phyloP scores from a whole-genome alignment of 164 flowering plant genomes.

The Macadamia integrifolia region DNA sequence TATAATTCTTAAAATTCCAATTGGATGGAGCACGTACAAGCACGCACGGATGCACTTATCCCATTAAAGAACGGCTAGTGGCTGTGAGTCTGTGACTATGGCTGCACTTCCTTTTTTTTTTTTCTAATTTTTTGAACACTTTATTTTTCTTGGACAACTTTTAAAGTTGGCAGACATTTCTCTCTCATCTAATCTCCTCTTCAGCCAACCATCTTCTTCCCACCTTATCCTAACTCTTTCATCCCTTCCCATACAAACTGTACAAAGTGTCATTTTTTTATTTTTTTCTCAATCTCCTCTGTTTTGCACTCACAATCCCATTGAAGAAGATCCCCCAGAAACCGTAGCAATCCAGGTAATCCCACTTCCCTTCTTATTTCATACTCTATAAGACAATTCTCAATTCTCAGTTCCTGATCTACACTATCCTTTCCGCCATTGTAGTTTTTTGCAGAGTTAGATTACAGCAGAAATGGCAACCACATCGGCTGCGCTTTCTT shows the following conservation, averaged over 20 bases:
- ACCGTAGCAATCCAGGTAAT: conserved; percentile 10
- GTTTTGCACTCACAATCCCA: conserved; percentile 8
- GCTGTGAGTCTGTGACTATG: no score
- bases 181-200: conserved; percentile 12
- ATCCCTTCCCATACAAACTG: conserved; percentile 17
- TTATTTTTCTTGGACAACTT: not conserved
- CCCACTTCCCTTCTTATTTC: not conserved
- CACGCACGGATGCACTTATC: no score
- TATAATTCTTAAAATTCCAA: no score
- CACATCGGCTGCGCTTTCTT: conserved; percentile 31
- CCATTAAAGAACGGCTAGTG: no score
- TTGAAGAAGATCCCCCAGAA: not conserved
- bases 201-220: conserved; percentile 27
- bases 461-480: conserved; percentile 29
- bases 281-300: conserved; percentile 7
- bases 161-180: conserved; percentile 3
- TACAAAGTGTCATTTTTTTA: conserved; percentile 4
- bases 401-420: not conserved
- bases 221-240: conserved; percentile 34
- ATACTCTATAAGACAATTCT: not conserved
- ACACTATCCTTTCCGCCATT: not conserved
- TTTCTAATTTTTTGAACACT: not conserved
- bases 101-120: no score
- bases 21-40: no score
- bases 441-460: conserved; percentile 5